These are phyloP conservation scores for Croton setiger DNA, from an alignment of 441 rosid species.

Conservation along the genomic window DNA sequence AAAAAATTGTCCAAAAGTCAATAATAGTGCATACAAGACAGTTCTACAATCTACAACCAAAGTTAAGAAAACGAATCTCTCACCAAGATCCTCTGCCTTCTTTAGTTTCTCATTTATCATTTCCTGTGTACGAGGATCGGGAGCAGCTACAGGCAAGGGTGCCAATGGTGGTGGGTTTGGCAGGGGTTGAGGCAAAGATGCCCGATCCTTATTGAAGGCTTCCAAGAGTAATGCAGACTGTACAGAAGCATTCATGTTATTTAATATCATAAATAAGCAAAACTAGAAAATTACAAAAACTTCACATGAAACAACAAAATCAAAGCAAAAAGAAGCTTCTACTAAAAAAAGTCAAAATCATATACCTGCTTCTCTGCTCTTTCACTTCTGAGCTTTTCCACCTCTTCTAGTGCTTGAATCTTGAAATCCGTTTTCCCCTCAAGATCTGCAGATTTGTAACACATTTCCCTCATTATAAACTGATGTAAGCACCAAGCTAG, in stretches of 20 bases:
- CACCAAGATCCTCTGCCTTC: slow-evolving; percentile 99
- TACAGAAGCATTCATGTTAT: slow-evolving; percentile 19
- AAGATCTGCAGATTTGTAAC: slow-evolving; percentile 47
- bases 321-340: background rate
- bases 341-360: background rate
- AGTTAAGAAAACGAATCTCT: slow-evolving; percentile 17
- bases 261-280: background rate
- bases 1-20: background rate
- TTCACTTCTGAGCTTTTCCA: slow-evolving; percentile 89
- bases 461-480: slow-evolving; percentile 4
- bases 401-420: slow-evolving; percentile 84
- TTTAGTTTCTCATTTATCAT: slow-evolving; percentile 97
- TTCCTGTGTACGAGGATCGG: slow-evolving; percentile 94
- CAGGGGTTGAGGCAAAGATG: slow-evolving; percentile 85
- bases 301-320: background rate
- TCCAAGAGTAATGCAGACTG: slow-evolving; percentile 95
- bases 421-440: slow-evolving; percentile 95
- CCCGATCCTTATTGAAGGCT: slow-evolving; percentile 98
- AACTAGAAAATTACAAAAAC: slow-evolving; percentile 8
- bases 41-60: background rate
- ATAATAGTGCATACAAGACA: slow-evolving; percentile 6
- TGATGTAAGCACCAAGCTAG: background rate
- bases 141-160: slow-evolving; percentile 64
- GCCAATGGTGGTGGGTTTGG: slow-evolving; percentile 72
- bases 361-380: slow-evolving; percentile 95